These are phyloP conservation scores for Colletotrichum brevisporum DNA, from an alignment of 2,329 filamentous ascomycete species.

Conservation along the genomic window DNA sequence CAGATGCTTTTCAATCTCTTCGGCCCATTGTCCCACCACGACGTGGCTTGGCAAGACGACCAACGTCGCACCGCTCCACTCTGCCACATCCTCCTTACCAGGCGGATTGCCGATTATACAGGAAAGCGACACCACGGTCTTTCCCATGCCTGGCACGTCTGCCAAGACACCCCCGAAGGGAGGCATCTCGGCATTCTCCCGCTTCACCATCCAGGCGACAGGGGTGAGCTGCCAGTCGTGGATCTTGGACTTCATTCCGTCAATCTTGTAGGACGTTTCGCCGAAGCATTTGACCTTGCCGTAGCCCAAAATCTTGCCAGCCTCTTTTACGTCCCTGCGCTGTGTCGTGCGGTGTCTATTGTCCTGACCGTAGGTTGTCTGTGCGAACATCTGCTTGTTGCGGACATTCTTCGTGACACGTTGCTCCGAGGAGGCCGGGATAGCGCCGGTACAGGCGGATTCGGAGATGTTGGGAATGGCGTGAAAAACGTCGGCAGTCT, in stretches of 20 bases:
- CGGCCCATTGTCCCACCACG: constrained; percentile 2
- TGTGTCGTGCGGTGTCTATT: not conserved
- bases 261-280: not conserved
- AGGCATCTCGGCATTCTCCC: constrained; percentile 56
- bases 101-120: constrained; percentile 56
- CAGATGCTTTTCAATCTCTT: not conserved
- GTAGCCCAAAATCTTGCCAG: not conserved
- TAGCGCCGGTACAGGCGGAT: not conserved
- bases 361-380: not conserved
- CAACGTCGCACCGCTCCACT: constrained; percentile 54
- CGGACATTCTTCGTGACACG: not conserved
- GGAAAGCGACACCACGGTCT: constrained; percentile 67
- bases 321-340: not conserved
- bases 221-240: constrained; percentile 61
- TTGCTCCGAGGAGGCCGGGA: not conserved
- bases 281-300: not conserved
- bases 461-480: not conserved
- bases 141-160: constrained; percentile 76
- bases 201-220: constrained; percentile 65
- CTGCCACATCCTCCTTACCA: constrained; percentile 50
- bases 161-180: constrained; percentile 70
- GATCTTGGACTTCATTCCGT: not conserved
- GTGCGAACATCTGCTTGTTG: not conserved
- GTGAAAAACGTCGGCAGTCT: not conserved
- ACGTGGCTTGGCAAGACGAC: constrained; percentile 48